Conservation (phyloP, 2,329 filamentous ascomycete species). For the Sphaerostilbella broomeana region DNA sequence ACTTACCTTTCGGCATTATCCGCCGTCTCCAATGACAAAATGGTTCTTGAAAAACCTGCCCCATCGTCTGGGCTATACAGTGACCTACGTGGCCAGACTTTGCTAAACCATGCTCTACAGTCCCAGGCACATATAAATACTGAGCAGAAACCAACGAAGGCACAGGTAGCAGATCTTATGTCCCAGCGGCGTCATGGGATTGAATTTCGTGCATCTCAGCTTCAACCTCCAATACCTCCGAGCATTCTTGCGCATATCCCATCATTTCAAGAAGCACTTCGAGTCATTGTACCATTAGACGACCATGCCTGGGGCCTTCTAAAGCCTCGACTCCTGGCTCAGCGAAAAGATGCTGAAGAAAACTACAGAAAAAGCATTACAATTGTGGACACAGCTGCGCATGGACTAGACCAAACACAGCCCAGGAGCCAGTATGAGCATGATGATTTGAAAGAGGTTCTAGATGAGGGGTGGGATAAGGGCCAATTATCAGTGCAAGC, state of each 20-base stretch:
- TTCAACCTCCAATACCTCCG: slow-evolving; percentile 59
- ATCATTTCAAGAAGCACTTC: slow-evolving; percentile 66
- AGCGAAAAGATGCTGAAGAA: slow-evolving; percentile 58
- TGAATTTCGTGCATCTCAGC: slow-evolving; percentile 58
- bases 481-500: slow-evolving; percentile 60
- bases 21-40: too few relatives aligned
- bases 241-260: slow-evolving; percentile 62
- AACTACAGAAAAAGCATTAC: slow-evolving; percentile 37
- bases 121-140: too few relatives aligned
- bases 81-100: too few relatives aligned
- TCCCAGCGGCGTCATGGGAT: slow-evolving; percentile 61
- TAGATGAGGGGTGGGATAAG: slow-evolving; percentile 66
- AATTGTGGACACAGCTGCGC: slow-evolving; percentile 19
- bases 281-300: slow-evolving; percentile 61
- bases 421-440: slow-evolving; percentile 11
- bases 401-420: slow-evolving; percentile 1
- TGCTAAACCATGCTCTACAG: too few relatives aligned
- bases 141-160: slow-evolving; percentile 49
- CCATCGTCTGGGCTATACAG: too few relatives aligned
- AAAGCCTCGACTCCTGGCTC: slow-evolving; percentile 58
- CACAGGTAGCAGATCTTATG: slow-evolving; percentile 59
- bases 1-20: slow-evolving; percentile 1
- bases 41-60: too few relatives aligned
- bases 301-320: slow-evolving; percentile 65
- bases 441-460: slow-evolving; percentile 52